These are phyloP conservation scores for Taphrina confusa DNA, from an alignment of 1,139 yeast genomes.

Conservation along the genomic window DNA sequence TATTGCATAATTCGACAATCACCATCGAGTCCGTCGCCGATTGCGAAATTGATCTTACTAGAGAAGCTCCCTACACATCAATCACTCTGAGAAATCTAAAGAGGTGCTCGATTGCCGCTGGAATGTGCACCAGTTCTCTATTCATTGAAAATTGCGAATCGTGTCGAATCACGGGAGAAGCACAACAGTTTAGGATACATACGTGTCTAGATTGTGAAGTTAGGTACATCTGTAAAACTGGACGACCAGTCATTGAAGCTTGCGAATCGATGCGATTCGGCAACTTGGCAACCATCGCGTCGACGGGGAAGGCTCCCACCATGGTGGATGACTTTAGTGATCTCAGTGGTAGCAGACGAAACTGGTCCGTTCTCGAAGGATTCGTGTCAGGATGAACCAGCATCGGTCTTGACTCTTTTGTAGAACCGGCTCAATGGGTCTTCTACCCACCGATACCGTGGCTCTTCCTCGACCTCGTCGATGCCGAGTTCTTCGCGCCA, in stretches of 20 bases:
- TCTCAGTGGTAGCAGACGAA: slow-evolving; percentile 17
- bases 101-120: neutral
- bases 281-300: neutral
- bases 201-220: neutral
- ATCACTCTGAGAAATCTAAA: slow-evolving; percentile 15
- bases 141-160: slow-evolving; percentile 8
- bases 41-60: neutral
- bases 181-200: slow-evolving; percentile 27
- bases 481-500: slow-evolving; percentile 30
- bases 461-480: slow-evolving; percentile 30
- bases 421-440: neutral
- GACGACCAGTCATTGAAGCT: slow-evolving; percentile 30
- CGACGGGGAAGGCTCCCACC: neutral
- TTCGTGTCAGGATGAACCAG: neutral
- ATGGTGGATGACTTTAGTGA: slow-evolving; percentile 29
- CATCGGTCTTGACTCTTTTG: neutral
- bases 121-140: slow-evolving; percentile 10
- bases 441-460: slow-evolving; percentile 2
- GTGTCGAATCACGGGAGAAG: slow-evolving; percentile 3
- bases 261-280: slow-evolving; percentile 12
- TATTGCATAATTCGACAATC: neutral
- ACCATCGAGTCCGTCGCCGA: neutral
- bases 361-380: slow-evolving; percentile 16
- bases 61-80: slow-evolving; percentile 14
- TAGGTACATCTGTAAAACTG: slow-evolving; percentile 17